Base-by-base conservation (phyloP, 768 basidiomycete species). In the Amanita brunnescens region DNA sequence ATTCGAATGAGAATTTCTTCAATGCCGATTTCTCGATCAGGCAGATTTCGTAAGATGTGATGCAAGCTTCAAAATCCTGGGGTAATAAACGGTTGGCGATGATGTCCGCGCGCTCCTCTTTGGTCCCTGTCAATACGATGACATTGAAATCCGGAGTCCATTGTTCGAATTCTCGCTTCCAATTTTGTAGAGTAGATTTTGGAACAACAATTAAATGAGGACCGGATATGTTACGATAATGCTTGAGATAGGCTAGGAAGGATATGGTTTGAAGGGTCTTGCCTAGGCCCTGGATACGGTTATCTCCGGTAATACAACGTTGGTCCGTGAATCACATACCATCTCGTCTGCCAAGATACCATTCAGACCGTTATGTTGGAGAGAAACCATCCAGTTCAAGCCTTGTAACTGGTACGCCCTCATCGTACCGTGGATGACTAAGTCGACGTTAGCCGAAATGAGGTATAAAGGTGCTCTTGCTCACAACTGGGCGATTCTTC, bases 241-340 rank as follows among this genome's bases (percentile, higher is more conserved):
- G 86, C 62, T 88, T 92, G 56, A 98, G 84, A 64, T 96, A 98
- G 5, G 91, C 81, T 21, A 97, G 82, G 77, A 99, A 99, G 1
- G 95, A 86, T 59, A 99, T 95, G 0, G 95, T 97, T 71, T 99
- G 96, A 0, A 98, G 77, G 0, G 96, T 99, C 77, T 99, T 99
- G 10, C 96, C 94, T 24, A 99, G 83, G 67, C 94, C 94, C 91
- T 92, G 62, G 14, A 49, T 5, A 12, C 18, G 10, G 30, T 47
- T 35, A 49, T 33, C 33, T 10, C 9, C 32, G 20, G 34, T 49
- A 14, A 13, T 5, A 9, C 33, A 14, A 49, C 32, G 8, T 14
- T 52, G 41, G 55, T 41, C 29, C 34, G 21, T 29, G 20, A 23
- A 7, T 52, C 16, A 58, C 66, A 10, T 57, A 81, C 77, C 95